Evolutionary conservation across 345 rosid species (phyloP).

Genomic region (Triadica sebifera): DNA sequence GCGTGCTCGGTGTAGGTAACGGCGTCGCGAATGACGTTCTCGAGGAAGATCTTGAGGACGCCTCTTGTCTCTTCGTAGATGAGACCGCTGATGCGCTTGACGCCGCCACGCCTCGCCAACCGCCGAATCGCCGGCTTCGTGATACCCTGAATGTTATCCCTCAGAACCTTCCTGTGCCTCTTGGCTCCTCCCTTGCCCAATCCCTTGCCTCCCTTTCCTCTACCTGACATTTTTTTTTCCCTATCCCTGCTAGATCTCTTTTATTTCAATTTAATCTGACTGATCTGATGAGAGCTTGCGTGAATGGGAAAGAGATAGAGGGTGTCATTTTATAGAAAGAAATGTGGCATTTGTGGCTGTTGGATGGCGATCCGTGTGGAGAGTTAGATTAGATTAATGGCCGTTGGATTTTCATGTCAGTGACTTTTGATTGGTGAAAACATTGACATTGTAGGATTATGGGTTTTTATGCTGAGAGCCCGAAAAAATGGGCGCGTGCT

Average conservation of each 20-base stretch:
- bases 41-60: too few relatives aligned
- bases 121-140: conserved; percentile 2
- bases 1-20: too few relatives aligned
- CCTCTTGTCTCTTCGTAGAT: conserved; percentile 11
- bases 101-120: conserved; percentile 11
- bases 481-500: not conserved
- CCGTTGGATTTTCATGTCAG: not conserved
- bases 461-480: too few relatives aligned
- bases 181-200: conserved; percentile 13
- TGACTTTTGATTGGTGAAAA: not conserved
- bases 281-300: too few relatives aligned
- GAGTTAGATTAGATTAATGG: not conserved
- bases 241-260: not conserved
- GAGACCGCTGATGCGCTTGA: conserved; percentile 7
- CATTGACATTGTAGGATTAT: not conserved
- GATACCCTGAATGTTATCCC: too few relatives aligned
- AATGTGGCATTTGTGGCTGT: not conserved
- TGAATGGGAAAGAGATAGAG: too few relatives aligned
- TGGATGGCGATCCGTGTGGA: conserved; percentile 12
- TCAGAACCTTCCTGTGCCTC: not conserved
- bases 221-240: not conserved
- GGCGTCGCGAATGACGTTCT: not conserved
- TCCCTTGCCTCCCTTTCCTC: conserved; percentile 14
- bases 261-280: too few relatives aligned
- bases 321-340: not conserved